phyloP scores from a whole-genome alignment of 208 protist genomes.

The Crithidia brevicula region DNA sequence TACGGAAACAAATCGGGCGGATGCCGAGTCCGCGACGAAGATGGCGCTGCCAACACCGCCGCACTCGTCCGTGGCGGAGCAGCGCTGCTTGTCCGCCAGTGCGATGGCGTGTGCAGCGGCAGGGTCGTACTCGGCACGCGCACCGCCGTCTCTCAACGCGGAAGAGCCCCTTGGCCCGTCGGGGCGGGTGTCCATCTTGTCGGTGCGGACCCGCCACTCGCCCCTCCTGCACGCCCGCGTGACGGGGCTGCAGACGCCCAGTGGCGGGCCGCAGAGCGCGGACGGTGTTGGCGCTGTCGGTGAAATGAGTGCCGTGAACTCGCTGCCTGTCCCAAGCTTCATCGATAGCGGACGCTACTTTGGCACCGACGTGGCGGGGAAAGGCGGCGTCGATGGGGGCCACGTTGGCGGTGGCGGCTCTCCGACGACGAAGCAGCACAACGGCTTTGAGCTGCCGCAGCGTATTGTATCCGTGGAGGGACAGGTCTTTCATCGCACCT shows the following conservation, averaged over 20 bases:
- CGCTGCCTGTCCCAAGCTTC: background rate
- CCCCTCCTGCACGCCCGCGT: background rate
- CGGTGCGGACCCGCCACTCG: background rate
- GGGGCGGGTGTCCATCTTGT: conserved; percentile 6
- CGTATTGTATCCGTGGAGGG: conserved; percentile 41
- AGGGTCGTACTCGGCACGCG: background rate
- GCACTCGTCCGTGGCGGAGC: background rate
- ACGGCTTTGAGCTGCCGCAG: conserved; percentile 21
- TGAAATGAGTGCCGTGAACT: background rate
- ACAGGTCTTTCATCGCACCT: conserved; percentile 54
- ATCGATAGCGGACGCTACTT: conserved; percentile 1
- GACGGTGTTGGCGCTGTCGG: background rate
- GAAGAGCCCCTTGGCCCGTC: conserved; percentile 10
- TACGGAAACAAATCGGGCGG: background rate
- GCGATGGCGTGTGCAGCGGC: background rate
- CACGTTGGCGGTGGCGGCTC: background rate
- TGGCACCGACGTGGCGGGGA: background rate
- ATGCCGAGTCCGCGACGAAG: background rate
- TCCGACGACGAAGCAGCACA: background rate
- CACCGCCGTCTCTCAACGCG: background rate
- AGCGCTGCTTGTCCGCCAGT: background rate
- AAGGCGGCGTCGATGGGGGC: background rate
- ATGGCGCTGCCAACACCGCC: background rate
- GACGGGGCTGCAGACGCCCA: background rate
- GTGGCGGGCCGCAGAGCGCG: background rate